phyloP scores from a whole-genome alignment of 805 yeast genomes.

The Saturnispora sanitii region DNA sequence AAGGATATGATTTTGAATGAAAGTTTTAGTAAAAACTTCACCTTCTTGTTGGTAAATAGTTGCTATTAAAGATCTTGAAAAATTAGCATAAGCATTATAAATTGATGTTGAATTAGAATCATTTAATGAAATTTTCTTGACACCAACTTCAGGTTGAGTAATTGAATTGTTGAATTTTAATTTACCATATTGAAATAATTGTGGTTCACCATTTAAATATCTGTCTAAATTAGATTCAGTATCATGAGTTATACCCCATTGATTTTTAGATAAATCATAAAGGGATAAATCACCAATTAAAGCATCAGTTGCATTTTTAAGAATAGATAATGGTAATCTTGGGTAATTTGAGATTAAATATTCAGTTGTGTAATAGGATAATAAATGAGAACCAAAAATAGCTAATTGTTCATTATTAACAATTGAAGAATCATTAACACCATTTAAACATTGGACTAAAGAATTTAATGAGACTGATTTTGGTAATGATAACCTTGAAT shows the following conservation, averaged over 20 bases:
- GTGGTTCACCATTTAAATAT: slow-evolving; percentile 58
- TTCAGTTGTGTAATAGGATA: slow-evolving; percentile 69
- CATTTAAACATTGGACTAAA: slow-evolving; percentile 69
- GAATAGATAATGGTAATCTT: slow-evolving; percentile 73
- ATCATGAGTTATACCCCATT: slow-evolving; percentile 89
- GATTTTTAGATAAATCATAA: slow-evolving; percentile 48
- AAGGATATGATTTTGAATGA: slow-evolving; percentile 65
- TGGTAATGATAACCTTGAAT: slow-evolving; percentile 63
- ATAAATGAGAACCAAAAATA: slow-evolving; percentile 70
- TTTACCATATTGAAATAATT: slow-evolving; percentile 59
- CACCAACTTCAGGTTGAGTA: slow-evolving; percentile 43
- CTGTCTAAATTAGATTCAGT: slow-evolving; percentile 51
- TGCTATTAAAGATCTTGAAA: slow-evolving; percentile 76
- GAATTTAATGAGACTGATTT: slow-evolving; percentile 47
- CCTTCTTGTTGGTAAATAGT: slow-evolving; percentile 73
- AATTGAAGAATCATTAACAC: slow-evolving; percentile 30
- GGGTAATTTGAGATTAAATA: slow-evolving; percentile 71
- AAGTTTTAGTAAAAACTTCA: slow-evolving; percentile 50
- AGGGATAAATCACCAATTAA: slow-evolving; percentile 62
- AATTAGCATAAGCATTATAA: slow-evolving; percentile 45
- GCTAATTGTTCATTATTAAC: slow-evolving; percentile 73
- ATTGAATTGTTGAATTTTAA: slow-evolving; percentile 36
- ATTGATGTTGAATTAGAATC: slow-evolving; percentile 17
- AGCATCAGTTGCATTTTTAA: slow-evolving; percentile 66
- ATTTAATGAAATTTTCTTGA: slow-evolving; percentile 31